Evolutionary conservation across 495 filamentous ascomycete genomes (phyloP).

Genomic region (Aspergillus sclerotioniger): DNA sequence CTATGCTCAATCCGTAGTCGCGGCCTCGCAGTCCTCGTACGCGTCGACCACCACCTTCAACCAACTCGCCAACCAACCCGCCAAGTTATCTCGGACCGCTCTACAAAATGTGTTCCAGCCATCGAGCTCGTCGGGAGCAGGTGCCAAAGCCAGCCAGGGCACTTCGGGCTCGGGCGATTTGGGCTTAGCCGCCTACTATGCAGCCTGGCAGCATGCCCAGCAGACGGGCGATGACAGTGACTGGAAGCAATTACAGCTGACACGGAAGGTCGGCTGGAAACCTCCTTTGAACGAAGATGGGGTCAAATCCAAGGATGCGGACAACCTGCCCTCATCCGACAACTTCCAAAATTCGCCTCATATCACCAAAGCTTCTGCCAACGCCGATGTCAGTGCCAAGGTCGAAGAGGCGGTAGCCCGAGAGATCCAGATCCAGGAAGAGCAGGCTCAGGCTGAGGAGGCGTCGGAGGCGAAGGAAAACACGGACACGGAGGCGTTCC

Average conservation of each 20-base stretch:
- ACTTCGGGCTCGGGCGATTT: slow-evolving; percentile 47
- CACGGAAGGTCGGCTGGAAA: slow-evolving; percentile 84
- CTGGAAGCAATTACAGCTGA: slow-evolving; percentile 88
- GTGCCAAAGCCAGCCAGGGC: slow-evolving; percentile 46
- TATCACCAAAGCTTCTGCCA: slow-evolving; percentile 57
- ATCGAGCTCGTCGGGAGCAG: slow-evolving; percentile 43
- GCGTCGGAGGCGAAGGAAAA: slow-evolving; percentile 32
- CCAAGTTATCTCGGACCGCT: slow-evolving; percentile 60
- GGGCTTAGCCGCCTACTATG: slow-evolving; percentile 81
- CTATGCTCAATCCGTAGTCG: slow-evolving; percentile 96
- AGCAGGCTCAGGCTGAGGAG: slow-evolving; percentile 46
- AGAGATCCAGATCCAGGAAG: slow-evolving; percentile 55
- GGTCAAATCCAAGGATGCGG: slow-evolving; percentile 38
- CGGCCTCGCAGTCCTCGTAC: slow-evolving; percentile 86
- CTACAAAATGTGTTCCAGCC: slow-evolving; percentile 75
- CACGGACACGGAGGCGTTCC: slow-evolving; percentile 30
- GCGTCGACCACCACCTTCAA: slow-evolving; percentile 67
- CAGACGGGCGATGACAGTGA: slow-evolving; percentile 69
- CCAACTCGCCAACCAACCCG: slow-evolving; percentile 48
- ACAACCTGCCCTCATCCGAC: slow-evolving; percentile 19
- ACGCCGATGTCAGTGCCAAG: slow-evolving; percentile 54
- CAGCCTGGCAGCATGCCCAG: slow-evolving; percentile 79
- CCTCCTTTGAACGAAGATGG: slow-evolving; percentile 53
- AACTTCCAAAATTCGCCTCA: slow-evolving; percentile 37
- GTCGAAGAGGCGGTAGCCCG: slow-evolving; percentile 65